Evolutionary conservation across 148 eudicot species (phyloP).

Genomic region (Rhododendron ferrugineum): DNA sequence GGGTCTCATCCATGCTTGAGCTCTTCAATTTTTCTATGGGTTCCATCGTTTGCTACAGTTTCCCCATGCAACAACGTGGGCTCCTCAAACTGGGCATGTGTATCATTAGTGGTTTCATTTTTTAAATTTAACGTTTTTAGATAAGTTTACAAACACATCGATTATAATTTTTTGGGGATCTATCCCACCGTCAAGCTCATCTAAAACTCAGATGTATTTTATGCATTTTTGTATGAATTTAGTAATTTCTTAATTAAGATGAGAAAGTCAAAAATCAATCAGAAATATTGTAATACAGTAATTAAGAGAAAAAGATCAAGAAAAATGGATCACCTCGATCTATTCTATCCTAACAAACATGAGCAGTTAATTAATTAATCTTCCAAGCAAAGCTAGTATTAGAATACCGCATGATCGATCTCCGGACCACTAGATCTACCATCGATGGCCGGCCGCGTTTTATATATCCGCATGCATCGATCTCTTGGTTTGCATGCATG

Average conservation of each 20-base stretch:
- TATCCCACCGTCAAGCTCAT: background rate
- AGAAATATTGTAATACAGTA: too few species aligned
- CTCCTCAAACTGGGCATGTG: too few species aligned
- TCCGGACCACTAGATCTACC: background rate
- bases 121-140: too few species aligned
- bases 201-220: background rate
- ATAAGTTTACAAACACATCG: background rate
- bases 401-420: background rate
- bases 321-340: background rate
- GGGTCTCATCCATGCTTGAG: background rate
- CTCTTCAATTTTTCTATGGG: too few species aligned
- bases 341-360: too few species aligned
- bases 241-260: too few species aligned
- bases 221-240: background rate
- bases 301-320: too few species aligned
- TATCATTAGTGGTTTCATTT: too few species aligned
- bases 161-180: too few species aligned
- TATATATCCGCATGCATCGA: background rate
- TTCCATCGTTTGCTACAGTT: too few species aligned
- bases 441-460: too few species aligned
- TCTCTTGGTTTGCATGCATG: background rate
- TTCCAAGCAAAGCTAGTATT: background rate
- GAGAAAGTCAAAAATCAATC: background rate
- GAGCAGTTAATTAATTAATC: background rate
- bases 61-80: too few species aligned